Evolutionary conservation across 371 early-diverging fungal genomes (phyloP).

Genomic region (Lichtheimia hyalospora): DNA sequence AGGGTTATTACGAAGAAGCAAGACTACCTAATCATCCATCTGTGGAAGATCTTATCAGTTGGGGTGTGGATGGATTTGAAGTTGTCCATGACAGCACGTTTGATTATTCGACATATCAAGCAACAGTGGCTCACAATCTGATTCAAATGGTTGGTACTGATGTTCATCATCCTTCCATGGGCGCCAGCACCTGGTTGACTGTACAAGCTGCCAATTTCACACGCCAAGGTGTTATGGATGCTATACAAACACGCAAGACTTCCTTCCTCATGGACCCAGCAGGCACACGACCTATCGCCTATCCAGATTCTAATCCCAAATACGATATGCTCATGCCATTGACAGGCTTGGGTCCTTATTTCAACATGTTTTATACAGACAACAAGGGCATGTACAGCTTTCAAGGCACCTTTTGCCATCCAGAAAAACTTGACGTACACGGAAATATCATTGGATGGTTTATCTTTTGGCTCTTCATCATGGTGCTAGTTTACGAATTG

Average conservation of each 20-base stretch:
- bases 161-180: slow-evolving; percentile 63
- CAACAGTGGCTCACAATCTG: slow-evolving; percentile 40
- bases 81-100: slow-evolving; percentile 63
- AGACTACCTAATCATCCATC: slow-evolving; percentile 69
- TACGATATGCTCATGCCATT: slow-evolving; percentile 54
- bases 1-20: slow-evolving; percentile 54
- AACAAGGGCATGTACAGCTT: slow-evolving; percentile 75
- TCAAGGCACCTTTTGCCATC: slow-evolving; percentile 66
- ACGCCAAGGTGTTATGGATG: slow-evolving; percentile 53
- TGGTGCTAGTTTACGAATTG: slow-evolving; percentile 28
- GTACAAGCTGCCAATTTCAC: slow-evolving; percentile 52
- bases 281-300: slow-evolving; percentile 58
- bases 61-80: slow-evolving; percentile 80
- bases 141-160: slow-evolving; percentile 70
- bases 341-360: slow-evolving; percentile 55
- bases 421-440: slow-evolving; percentile 40
- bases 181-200: slow-evolving; percentile 66
- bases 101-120: slow-evolving; percentile 61
- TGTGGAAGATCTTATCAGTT: slow-evolving; percentile 55
- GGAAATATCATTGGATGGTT: slow-evolving; percentile 61
- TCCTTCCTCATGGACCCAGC: slow-evolving; percentile 72
- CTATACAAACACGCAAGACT: slow-evolving; percentile 60
- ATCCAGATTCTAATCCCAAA: slow-evolving; percentile 36
- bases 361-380: slow-evolving; percentile 59
- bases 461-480: slow-evolving; percentile 55